Conservation (phyloP, 1,284 basidiomycete species). For the Ustilago tritici region DNA sequence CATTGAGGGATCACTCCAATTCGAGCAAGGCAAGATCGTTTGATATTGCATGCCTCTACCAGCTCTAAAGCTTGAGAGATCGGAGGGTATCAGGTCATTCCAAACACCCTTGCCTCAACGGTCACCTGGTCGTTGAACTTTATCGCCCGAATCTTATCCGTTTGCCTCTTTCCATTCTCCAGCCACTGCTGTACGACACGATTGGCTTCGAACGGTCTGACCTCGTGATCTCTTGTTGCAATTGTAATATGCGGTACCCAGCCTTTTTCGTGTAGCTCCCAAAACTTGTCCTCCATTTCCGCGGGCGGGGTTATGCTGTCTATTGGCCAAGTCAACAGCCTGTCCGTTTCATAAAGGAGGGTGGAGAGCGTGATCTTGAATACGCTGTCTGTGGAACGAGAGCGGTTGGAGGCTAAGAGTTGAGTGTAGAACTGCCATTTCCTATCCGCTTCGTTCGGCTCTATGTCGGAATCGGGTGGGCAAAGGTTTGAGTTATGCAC, state of each 20-base stretch:
- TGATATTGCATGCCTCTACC: no score
- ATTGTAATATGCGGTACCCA: constrained; percentile 84
- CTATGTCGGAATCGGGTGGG: not conserved
- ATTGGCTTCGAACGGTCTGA: constrained; percentile 80
- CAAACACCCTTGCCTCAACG: constrained; percentile 24
- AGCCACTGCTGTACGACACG: constrained; percentile 72
- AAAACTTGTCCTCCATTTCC: not conserved
- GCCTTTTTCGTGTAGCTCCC: constrained; percentile 45
- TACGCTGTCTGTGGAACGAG: not conserved
- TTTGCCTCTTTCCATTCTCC: not conserved
- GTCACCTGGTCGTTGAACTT: not conserved
- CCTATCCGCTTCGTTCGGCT: constrained; percentile 1
- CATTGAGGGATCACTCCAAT: no score
- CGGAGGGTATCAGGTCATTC: constrained; percentile 16
- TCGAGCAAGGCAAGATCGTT: no score
- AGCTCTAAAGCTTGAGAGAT: no score
- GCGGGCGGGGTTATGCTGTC: constrained; percentile 2
- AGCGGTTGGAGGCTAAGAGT: constrained; percentile 8
- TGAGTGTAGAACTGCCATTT: constrained; percentile 31
- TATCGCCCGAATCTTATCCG: constrained; percentile 6
- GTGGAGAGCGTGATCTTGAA: constrained; percentile 17
- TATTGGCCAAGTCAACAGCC: constrained; percentile 20
- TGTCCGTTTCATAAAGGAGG: constrained; percentile 16
- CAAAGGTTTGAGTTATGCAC: constrained; percentile 74
- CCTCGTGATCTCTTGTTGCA: constrained; percentile 76